A percentile compares a stretch with the other conserved stretches of the same genome.
phyloP scores from a whole-genome alignment of 1,284 basidiomycete species.

The Cyathus olla region DNA sequence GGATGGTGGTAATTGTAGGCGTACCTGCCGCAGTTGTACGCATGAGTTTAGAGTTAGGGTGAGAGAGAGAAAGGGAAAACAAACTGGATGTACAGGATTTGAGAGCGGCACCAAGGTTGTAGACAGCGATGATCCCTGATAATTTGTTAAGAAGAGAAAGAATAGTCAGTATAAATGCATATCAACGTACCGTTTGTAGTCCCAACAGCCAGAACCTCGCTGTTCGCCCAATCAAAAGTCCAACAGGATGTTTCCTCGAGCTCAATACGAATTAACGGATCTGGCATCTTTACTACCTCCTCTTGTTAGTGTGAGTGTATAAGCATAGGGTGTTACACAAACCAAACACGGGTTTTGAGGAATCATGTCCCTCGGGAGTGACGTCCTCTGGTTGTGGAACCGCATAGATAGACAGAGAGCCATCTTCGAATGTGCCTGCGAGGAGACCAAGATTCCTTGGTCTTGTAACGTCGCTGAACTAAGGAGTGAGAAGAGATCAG shows the following conservation, averaged over 20 bases:
- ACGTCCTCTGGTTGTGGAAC: slow-evolving; percentile 61
- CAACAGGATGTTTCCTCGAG: slow-evolving; percentile 79
- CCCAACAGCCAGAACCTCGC: slow-evolving; percentile 81
- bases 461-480: slow-evolving; percentile 27
- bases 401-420: slow-evolving; percentile 82
- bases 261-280: slow-evolving; percentile 77
- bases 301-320: background rate
- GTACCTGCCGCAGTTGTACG: slow-evolving; percentile 14
- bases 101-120: slow-evolving; percentile 71
- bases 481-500: slow-evolving; percentile 4
- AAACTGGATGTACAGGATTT: slow-evolving; percentile 41
- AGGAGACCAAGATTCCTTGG: slow-evolving; percentile 85
- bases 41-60: background rate
- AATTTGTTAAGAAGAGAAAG: background rate
- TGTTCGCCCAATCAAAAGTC: slow-evolving; percentile 90
- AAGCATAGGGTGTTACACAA: slow-evolving; percentile 13
- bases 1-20: slow-evolving; percentile 49
- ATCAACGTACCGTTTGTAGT: slow-evolving; percentile 78
- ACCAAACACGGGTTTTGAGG: slow-evolving; percentile 54
- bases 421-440: slow-evolving; percentile 87
- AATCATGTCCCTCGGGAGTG: slow-evolving; percentile 30
- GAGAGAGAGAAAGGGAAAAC: background rate
- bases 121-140: slow-evolving; percentile 81
- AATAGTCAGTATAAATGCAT: background rate
- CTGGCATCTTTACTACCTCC: slow-evolving; percentile 63